phyloP scores from a whole-genome alignment of 2,329 filamentous ascomycete species.

The Trichoderma sp. region DNA sequence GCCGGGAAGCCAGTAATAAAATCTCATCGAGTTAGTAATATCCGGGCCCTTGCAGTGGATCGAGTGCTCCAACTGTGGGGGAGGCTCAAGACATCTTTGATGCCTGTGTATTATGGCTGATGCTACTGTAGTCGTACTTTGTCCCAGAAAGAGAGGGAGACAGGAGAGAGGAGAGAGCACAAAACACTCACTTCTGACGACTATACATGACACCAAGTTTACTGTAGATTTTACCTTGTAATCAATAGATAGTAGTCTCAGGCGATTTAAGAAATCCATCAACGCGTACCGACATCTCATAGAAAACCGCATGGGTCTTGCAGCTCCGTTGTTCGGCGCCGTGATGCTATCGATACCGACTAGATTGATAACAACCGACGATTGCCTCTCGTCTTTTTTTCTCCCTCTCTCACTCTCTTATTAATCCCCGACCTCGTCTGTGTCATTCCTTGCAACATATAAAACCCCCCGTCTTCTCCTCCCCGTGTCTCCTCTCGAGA shows the following conservation, averaged over 20 bases:
- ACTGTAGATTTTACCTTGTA: too few species aligned
- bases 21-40: constrained; percentile 21
- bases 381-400: not conserved
- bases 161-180: not conserved
- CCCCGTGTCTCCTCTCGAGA: not conserved
- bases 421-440: not conserved
- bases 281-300: not conserved
- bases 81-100: not conserved
- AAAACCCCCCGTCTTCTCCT: not conserved
- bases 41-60: constrained; percentile 9
- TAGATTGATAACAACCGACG: constrained; percentile 7
- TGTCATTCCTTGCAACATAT: not conserved
- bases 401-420: not conserved
- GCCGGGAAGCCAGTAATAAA: constrained; percentile 10
- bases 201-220: too few species aligned
- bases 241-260: too few species aligned
- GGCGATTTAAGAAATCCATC: too few species aligned
- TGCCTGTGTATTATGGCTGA: not conserved
- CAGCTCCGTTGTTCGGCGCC: constrained; percentile 21
- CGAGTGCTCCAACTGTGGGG: constrained; percentile 4
- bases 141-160: not conserved
- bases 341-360: constrained; percentile 7
- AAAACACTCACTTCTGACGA: not conserved
- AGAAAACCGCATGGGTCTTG: constrained; percentile 1
- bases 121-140: not conserved